Base-by-base conservation (phyloP, 2,329 filamentous ascomycete species). In the Diplodia corticola region DNA sequence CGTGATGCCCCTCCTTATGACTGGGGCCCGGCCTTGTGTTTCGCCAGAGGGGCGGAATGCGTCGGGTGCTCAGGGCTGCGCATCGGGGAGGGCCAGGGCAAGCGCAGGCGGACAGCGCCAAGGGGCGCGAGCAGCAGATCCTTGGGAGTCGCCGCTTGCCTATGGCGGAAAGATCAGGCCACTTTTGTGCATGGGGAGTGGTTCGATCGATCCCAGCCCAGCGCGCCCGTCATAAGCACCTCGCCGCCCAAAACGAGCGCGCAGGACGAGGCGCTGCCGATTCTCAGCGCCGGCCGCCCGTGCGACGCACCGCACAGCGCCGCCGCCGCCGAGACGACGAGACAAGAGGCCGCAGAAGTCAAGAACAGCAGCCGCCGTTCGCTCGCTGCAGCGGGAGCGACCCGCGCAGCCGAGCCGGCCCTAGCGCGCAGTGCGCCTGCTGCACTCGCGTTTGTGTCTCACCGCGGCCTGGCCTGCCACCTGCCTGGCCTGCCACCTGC, bases 1-100 rank as follows among this genome's bases (percentile, higher is more conserved):
- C 57, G 60, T 63, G 60, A 63, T 61, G 60, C 60, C 60, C 60
- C 60, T 63, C 60, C 60, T 63, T 63, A 63, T 53, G 60, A 63
- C 60, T 63, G 60, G 60, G 49, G 60, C 46, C 55, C 60, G 60
- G 26, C 46, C 46, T 40, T 51, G 60, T 51, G 60, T 63, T 63
- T 63, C 60, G 60, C 59, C 30, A 51, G 46, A 63, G 46, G 30
- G 49, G 60, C 60, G 60, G 60, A 63, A 63, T 63, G 60, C 60
- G 46, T 51, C 60, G 60, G 57, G 57, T 49, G 44, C 57, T 49
- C 57, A 61, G 44, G 37, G 12, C 37, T 48, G 59, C 60, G 60
- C 60, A 63, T 63, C 48, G 60, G 48, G 12, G 48, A 40, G 48
- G 4, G 60, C 48, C 46, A 63, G 59, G 59, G 59, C 59, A 63